Conservation (phyloP, 1,284 basidiomycete species). For the Coniferiporia sulphurascens region DNA sequence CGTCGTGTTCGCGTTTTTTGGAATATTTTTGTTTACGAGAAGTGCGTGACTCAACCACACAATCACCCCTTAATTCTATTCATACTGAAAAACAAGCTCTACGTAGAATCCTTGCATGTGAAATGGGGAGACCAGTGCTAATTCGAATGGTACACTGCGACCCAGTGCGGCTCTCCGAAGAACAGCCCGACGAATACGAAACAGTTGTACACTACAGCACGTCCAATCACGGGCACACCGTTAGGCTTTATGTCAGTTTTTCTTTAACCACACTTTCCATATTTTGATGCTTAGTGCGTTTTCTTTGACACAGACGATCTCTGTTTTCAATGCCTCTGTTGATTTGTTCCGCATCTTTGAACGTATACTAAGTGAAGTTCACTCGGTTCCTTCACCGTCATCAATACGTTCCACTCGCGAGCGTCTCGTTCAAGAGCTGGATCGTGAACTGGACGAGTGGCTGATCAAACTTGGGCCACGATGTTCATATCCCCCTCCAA, state of each 20-base stretch:
- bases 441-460: constrained; percentile 18
- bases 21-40: constrained; percentile 20
- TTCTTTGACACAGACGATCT: constrained; percentile 14
- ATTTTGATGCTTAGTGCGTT: not conserved
- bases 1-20: constrained; percentile 19
- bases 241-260: constrained; percentile 14
- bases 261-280: not conserved
- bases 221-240: constrained; percentile 7
- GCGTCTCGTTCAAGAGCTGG: constrained; percentile 14
- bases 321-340: constrained; percentile 19
- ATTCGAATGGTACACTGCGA: constrained; percentile 19
- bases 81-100: not conserved
- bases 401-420: constrained; percentile 13
- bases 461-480: constrained; percentile 8
- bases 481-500: constrained; percentile 12
- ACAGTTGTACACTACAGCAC: constrained; percentile 11
- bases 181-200: constrained; percentile 19
- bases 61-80: not conserved
- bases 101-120: constrained; percentile 15
- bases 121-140: constrained; percentile 18
- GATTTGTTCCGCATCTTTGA: constrained; percentile 19
- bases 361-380: constrained; percentile 16
- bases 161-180: constrained; percentile 16
- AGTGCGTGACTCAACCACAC: not conserved
- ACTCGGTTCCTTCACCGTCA: constrained; percentile 7